These are phyloP conservation scores for Kwoniella heveanensis DNA, from an alignment of 768 basidiomycete genomes.

Conservation along the genomic window DNA sequence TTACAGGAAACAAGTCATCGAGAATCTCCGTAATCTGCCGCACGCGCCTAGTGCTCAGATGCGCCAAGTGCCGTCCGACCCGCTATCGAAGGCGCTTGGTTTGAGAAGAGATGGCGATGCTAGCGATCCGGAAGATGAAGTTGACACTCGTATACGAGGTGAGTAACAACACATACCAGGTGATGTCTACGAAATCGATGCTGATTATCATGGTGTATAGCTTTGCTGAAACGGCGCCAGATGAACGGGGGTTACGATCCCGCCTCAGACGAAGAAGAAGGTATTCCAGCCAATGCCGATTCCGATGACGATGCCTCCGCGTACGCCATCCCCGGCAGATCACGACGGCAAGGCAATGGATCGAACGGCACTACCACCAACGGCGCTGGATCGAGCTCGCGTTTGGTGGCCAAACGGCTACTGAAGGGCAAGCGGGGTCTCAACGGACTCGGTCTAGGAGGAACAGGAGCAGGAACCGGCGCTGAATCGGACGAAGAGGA, in stretches of 20 bases:
- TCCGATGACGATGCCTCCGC: constrained; percentile 24
- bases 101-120: constrained; percentile 57
- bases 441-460: background rate
- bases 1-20: constrained; percentile 61
- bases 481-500: constrained; percentile 18
- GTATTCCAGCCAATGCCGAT: constrained; percentile 22
- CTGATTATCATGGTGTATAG: constrained; percentile 7
- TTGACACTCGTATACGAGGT: constrained; percentile 57
- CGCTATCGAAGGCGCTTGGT: constrained; percentile 55
- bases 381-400: background rate
- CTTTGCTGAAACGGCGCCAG: constrained; percentile 20
- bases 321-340: constrained; percentile 16
- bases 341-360: constrained; percentile 25
- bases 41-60: constrained; percentile 83
- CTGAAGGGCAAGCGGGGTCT: constrained; percentile 4
- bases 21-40: constrained; percentile 64
- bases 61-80: constrained; percentile 75
- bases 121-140: constrained; percentile 53
- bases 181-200: background rate
- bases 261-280: constrained; percentile 26
- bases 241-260: constrained; percentile 19
- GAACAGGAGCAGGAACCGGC: background rate
- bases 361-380: background rate
- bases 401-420: background rate
- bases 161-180: constrained; percentile 20